Conservation (phyloP, 2,329 filamentous ascomycete species). For the Knufia fluminis region DNA sequence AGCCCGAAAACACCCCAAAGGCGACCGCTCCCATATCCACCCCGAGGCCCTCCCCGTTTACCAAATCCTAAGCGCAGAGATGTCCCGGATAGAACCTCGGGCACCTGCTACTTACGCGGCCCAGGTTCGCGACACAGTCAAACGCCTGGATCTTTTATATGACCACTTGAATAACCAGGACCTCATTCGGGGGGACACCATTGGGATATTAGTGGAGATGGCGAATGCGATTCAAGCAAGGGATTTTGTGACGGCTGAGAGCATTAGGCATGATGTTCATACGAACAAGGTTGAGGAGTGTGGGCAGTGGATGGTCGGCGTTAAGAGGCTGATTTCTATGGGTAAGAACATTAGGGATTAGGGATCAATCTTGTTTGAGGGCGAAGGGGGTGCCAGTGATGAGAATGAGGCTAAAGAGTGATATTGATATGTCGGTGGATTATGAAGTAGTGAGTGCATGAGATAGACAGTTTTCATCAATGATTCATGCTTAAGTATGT, state of each 20-base stretch:
- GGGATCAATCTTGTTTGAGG: too few species aligned
- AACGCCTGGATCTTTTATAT: conserved; percentile 85
- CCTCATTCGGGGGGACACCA: conserved; percentile 65
- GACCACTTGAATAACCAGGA: conserved; percentile 96
- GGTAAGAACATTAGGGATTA: conserved; percentile 53
- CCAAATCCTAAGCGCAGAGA: conserved; percentile 70
- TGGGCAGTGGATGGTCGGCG: conserved; percentile 78
- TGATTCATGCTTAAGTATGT: too few species aligned
- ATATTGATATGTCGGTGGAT: too few species aligned
- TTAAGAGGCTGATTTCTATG: conserved; percentile 71
- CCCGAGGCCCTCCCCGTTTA: conserved; percentile 65
- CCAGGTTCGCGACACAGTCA: conserved; percentile 89
- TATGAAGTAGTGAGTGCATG: not conserved
- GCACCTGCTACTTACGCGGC: conserved; percentile 78
- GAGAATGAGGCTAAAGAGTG: too few species aligned
- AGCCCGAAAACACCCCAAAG: conserved; percentile 57
- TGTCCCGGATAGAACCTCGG: conserved; percentile 77
- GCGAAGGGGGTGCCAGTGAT: too few species aligned
- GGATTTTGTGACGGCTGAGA: conserved; percentile 59
- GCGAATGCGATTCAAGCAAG: conserved; percentile 57
- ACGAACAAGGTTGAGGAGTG: conserved; percentile 70
- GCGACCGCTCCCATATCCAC: conserved; percentile 86
- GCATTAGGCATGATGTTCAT: conserved; percentile 65
- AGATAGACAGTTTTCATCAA: too few species aligned
- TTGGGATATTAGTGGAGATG: conserved; percentile 39